A percentile compares a stretch with the other conserved stretches of the same genome.
Conservation (phyloP, 768 basidiomycete genomes). For the Dacryopinax spathularia region DNA sequence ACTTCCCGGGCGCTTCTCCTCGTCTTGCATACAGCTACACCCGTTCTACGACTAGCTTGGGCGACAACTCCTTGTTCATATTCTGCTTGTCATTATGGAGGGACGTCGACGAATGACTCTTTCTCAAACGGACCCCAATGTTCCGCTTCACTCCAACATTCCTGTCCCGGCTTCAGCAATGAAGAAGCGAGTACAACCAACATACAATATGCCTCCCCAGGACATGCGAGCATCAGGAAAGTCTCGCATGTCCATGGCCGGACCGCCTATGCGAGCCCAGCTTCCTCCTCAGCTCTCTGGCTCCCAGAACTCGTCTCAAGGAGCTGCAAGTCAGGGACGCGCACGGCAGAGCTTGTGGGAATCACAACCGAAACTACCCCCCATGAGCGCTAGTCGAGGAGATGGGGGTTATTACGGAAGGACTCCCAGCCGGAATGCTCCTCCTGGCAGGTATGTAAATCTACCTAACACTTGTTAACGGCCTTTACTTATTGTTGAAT, state of each 20-base stretch:
- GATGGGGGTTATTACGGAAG: conserved; percentile 38
- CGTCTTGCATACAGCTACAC: background rate
- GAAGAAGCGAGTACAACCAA: conserved; percentile 36
- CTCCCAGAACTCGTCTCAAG: conserved; percentile 31
- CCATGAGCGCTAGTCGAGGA: conserved; percentile 55
- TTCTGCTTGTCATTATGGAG: conserved; percentile 16
- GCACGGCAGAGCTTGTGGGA: conserved; percentile 32
- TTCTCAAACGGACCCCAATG: conserved; percentile 16
- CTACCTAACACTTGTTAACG: background rate
- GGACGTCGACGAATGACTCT: conserved; percentile 16
- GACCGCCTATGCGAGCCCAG: conserved; percentile 51
- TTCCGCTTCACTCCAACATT: conserved; percentile 41
- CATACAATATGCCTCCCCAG: conserved; percentile 22
- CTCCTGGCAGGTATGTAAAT: conserved; percentile 30
- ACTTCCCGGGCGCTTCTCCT: background rate
- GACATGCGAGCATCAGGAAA: conserved; percentile 17
- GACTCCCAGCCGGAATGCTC: conserved; percentile 50
- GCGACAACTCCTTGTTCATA: too few species aligned
- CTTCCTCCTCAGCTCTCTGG: conserved; percentile 22
- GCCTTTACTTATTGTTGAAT: conserved; percentile 23
- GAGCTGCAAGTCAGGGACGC: conserved; percentile 41
- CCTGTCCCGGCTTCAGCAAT: conserved; percentile 55
- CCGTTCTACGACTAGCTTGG: background rate
- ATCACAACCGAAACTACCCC: conserved; percentile 55
- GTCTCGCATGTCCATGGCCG: conserved; percentile 53